Conservation (phyloP, 805 yeast species). For the Myxozyma udenii region DNA sequence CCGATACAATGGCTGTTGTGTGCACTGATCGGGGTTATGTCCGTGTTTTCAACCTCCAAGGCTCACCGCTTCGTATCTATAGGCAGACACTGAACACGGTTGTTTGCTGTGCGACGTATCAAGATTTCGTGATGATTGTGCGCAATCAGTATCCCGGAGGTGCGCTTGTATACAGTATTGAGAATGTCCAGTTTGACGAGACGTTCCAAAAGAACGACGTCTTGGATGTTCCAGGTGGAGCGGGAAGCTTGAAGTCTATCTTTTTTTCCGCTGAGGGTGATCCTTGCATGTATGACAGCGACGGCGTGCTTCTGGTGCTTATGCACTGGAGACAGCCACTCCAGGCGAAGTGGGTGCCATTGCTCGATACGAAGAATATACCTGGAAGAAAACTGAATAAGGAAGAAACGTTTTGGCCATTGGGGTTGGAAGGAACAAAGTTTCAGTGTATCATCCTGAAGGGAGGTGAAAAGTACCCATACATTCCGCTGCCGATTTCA, state of each 20-base stretch:
- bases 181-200: constrained; percentile 46
- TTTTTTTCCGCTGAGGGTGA: constrained; percentile 87
- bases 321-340: constrained; percentile 72
- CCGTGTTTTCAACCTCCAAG: constrained; percentile 66
- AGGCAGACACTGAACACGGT: constrained; percentile 67
- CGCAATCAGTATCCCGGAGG: constrained; percentile 39
- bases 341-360: constrained; percentile 85
- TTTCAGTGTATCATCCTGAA: constrained; percentile 66
- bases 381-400: constrained; percentile 43
- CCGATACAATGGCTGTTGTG: constrained; percentile 56
- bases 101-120: constrained; percentile 64
- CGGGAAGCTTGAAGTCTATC: constrained; percentile 52
- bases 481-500: constrained; percentile 80
- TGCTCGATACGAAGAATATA: constrained; percentile 56
- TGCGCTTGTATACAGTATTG: constrained; percentile 47
- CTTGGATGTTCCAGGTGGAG: constrained; percentile 39
- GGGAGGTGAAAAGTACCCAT: constrained; percentile 64
- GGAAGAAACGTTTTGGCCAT: constrained; percentile 79
- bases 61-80: constrained; percentile 61
- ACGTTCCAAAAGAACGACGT: constrained; percentile 37
- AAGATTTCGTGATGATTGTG: constrained; percentile 54
- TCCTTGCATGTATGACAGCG: constrained; percentile 82
- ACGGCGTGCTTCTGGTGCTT: constrained; percentile 66
- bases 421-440: constrained; percentile 64
- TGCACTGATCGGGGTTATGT: constrained; percentile 77